phyloP scores from a whole-genome alignment of 2,329 filamentous ascomycete species.

The Ophiostoma montium region DNA sequence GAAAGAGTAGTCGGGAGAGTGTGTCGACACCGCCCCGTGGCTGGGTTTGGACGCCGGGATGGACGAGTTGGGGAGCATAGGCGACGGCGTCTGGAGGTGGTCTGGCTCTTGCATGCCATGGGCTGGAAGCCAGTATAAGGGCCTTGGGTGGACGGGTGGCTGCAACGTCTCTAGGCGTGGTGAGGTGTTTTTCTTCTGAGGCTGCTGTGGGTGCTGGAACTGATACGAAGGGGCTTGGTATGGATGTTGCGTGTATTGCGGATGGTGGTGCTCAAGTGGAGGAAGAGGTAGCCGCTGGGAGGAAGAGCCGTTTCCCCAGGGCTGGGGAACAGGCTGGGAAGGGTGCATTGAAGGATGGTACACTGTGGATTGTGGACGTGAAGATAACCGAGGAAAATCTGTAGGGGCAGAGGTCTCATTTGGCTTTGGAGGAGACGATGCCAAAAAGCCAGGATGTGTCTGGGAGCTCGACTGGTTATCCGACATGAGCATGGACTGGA shows the following conservation, averaged over 20 bases:
- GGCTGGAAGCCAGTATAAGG: background rate
- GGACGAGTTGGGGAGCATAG: background rate
- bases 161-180: background rate
- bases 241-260: no score
- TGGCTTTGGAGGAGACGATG: constrained; percentile 12
- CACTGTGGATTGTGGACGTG: background rate
- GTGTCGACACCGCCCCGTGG: background rate
- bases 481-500: constrained; percentile 37
- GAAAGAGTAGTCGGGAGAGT: background rate
- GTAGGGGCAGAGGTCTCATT: background rate
- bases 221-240: background rate
- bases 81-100: background rate
- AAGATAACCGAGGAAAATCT: background rate
- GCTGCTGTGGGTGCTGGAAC: background rate
- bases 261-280: background rate
- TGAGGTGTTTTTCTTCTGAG: background rate
- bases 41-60: background rate
- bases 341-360: background rate
- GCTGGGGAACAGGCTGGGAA: background rate
- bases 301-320: background rate
- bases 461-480: constrained; percentile 27
- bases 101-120: background rate
- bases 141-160: background rate
- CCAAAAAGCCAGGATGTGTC: constrained; percentile 19
- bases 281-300: background rate